phyloP scores from a whole-genome alignment of 169 alveolate species.

The Cryptosporidium andersoni region DNA sequence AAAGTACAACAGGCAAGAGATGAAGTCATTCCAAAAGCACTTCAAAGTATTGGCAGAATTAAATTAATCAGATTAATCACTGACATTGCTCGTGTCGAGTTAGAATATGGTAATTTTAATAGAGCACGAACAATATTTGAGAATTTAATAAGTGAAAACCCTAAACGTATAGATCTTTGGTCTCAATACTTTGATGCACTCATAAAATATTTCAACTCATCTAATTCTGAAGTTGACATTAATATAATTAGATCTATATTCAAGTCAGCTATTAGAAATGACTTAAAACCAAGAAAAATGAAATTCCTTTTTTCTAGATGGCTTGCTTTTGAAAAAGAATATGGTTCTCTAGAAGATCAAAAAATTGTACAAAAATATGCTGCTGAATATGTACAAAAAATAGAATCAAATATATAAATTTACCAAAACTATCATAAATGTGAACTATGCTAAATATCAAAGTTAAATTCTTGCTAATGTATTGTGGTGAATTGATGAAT shows the following conservation, averaged over 20 bases:
- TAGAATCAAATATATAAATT: constrained; percentile 30
- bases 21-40: constrained; percentile 48
- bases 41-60: constrained; percentile 26
- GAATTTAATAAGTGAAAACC: constrained; percentile 82
- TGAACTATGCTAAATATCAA: neutral
- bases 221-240: constrained; percentile 3
- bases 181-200: constrained; percentile 80
- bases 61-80: constrained; percentile 63
- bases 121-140: constrained; percentile 84
- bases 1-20: constrained; percentile 43
- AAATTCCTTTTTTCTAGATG: constrained; percentile 78
- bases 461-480: neutral
- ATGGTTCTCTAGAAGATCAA: constrained; percentile 79
- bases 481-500: neutral
- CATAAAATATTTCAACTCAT: neutral
- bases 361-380: constrained; percentile 83
- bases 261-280: constrained; percentile 12
- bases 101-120: constrained; percentile 78
- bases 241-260: constrained; percentile 43
- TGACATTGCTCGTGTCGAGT: constrained; percentile 83
- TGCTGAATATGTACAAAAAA: constrained; percentile 74
- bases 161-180: constrained; percentile 86
- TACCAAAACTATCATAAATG: neutral
- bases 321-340: constrained; percentile 82
- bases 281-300: constrained; percentile 77